Conservation (phyloP, 768 basidiomycete species). For the Suillus paluster region DNA sequence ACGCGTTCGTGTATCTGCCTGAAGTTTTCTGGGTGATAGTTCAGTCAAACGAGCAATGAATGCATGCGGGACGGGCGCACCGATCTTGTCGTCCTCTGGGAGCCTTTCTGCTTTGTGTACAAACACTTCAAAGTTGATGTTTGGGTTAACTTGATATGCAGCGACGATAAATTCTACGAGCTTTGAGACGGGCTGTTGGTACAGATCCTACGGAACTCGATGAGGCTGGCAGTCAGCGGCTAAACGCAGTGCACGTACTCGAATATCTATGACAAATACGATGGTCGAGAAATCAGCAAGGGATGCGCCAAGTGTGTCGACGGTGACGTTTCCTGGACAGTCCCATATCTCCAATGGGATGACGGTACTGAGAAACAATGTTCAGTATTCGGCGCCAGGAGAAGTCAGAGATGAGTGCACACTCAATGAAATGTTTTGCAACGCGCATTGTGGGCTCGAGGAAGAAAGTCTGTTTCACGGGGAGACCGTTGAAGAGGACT, state of each 20-base stretch:
- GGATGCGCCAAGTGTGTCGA: slow-evolving; percentile 75
- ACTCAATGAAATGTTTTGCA: slow-evolving; percentile 81
- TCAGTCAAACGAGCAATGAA: neutral
- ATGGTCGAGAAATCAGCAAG: slow-evolving; percentile 83
- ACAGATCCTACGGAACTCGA: slow-evolving; percentile 61
- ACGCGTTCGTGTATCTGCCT: slow-evolving; percentile 89
- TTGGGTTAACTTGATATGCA: slow-evolving; percentile 75
- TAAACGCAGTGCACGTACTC: slow-evolving; percentile 54
- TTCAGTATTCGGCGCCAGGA: neutral
- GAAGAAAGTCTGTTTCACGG: slow-evolving; percentile 86
- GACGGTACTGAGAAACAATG: slow-evolving; percentile 63
- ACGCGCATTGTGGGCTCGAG: slow-evolving; percentile 86
- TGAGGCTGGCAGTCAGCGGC: slow-evolving; percentile 10
- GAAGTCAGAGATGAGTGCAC: slow-evolving; percentile 35
- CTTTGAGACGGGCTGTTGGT: slow-evolving; percentile 81
- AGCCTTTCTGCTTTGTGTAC: slow-evolving; percentile 95
- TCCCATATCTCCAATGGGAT: slow-evolving; percentile 96
- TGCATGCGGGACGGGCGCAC: slow-evolving; percentile 43
- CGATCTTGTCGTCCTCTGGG: slow-evolving; percentile 89
- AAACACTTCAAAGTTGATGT: slow-evolving; percentile 86
- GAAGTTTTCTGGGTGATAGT: slow-evolving; percentile 73
- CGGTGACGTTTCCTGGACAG: slow-evolving; percentile 84
- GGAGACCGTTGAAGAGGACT: slow-evolving; percentile 86
- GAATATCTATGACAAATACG: slow-evolving; percentile 94
- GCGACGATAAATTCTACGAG: slow-evolving; percentile 83